Base-by-base conservation (phyloP, 169 alveolate genomes). In the Babesia caballi region DNA sequence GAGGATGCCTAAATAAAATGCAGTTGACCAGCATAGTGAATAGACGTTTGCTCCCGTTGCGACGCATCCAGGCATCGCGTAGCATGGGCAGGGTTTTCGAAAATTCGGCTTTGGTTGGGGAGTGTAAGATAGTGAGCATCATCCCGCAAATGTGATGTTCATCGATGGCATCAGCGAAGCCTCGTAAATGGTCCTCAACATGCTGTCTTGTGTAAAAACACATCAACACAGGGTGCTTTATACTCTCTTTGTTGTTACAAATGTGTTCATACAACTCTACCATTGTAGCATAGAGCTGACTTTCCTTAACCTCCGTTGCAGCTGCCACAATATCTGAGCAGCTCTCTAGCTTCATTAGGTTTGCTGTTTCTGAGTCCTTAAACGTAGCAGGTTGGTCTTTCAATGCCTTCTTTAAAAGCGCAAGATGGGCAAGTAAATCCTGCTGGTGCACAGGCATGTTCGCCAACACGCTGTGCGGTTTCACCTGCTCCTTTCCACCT, bases 341-440 rank as follows among this genome's bases (percentile, higher is more conserved):
- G 21, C 15, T 33, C 1, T 63, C 60, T 28, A 30, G 4, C 40
- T 33, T 49, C 73, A 63, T 63, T n/a, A 63, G 42, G 2, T 15
- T 23, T 19, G 32, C 1, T 14, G 17, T 49, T 63, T 40, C 60
- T 7, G 23, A 25, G 30, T 49, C 51, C 28, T 63, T 46, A 0
- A 33, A n/a, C 0, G 40, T 47, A 15, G 27, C 4, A 30, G 7
- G 23, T n/a, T n/a, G 27, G 6, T n/a, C 17, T 6, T 15, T 8
- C 30, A 63, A 35, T 46, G 60, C 73, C 0, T 14, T 5, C 28
- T 14, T 30, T 32, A 49, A 63, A 4, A 63, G 12, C 7, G 15
- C 2, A 14, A 63, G 58, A 30, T 63, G 73, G 51, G 61, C 44
- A 25, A 63, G 73, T 14, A 49, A 61, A 63, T 63, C 73, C 25